Conservation (phyloP, 2,329 filamentous ascomycete species). For the Botrytis medusae region DNA sequence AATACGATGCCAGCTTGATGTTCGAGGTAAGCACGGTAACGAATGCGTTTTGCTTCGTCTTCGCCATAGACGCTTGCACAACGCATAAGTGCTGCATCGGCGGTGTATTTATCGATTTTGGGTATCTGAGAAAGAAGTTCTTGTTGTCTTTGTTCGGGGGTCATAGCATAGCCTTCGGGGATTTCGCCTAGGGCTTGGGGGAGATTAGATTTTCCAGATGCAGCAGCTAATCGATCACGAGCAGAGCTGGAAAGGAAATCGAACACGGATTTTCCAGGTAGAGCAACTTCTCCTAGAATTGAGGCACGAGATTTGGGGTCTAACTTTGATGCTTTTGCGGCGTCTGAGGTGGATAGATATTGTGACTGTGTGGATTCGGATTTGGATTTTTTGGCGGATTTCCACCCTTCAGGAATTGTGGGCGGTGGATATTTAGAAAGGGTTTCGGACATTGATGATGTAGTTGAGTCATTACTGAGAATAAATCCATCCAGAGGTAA, state of each 20-base stretch:
- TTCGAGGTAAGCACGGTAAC: constrained; percentile 82
- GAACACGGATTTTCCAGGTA: constrained; percentile 93
- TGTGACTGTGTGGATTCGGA: constrained; percentile 37
- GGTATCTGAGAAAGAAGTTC: constrained; percentile 61
- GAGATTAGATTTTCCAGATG: constrained; percentile 73
- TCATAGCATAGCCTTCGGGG: constrained; percentile 62
- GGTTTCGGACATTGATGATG: constrained; percentile 46
- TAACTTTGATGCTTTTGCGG: constrained; percentile 72
- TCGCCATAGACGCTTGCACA: constrained; percentile 74
- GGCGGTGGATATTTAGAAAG: constrained; percentile 61
- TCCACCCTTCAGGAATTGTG: constrained; percentile 72
- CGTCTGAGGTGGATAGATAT: constrained; percentile 71
- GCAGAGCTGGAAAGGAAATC: constrained; percentile 81
- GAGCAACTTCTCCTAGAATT: constrained; percentile 73
- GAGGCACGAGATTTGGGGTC: constrained; percentile 75
- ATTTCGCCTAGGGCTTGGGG: constrained; percentile 76
- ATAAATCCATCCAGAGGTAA: constrained; percentile 79
- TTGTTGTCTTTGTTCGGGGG: constrained; percentile 61
- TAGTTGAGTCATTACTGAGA: constrained; percentile 56
- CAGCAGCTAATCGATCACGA: constrained; percentile 72
- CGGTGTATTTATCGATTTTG: constrained; percentile 63
- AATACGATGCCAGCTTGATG: constrained; percentile 64
- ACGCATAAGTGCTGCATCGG: constrained; percentile 66
- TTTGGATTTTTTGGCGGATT: constrained; percentile 54
- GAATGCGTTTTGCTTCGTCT: constrained; percentile 72